Conservation (phyloP, 2,329 filamentous ascomycete species). For the Penicillium sp. region DNA sequence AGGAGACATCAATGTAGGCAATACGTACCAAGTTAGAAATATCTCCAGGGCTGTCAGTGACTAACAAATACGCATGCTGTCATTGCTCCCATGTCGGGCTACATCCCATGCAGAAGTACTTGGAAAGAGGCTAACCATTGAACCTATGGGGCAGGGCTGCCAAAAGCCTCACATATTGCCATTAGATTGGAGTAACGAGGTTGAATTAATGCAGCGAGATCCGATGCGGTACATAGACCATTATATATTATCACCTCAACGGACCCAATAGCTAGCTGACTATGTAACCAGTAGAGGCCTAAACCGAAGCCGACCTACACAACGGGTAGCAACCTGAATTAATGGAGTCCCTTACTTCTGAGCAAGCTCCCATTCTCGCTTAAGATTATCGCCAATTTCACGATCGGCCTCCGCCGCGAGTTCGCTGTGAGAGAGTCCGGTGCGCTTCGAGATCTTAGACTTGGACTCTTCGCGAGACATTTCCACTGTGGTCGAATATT, state of each 20-base stretch:
- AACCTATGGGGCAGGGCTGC: not conserved
- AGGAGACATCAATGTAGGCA: too few relatives aligned
- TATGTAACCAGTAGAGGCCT: not conserved
- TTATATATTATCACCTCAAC: not conserved
- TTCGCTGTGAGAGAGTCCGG: constrained; percentile 17
- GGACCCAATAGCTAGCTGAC: not conserved
- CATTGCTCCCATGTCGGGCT: too few relatives aligned
- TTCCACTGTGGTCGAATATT: constrained; percentile 25
- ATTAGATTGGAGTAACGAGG: not conserved
- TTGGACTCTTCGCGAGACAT: constrained; percentile 32
- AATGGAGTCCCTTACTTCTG: not conserved
- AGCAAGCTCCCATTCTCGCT: constrained; percentile 24
- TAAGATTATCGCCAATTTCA: constrained; percentile 33
- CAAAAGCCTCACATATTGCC: not conserved
- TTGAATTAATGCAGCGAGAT: too few relatives aligned
- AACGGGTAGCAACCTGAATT: too few relatives aligned
- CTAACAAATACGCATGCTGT: too few relatives aligned
- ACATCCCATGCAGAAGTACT: too few relatives aligned
- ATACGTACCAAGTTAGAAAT: too few relatives aligned
- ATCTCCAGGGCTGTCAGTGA: too few relatives aligned
- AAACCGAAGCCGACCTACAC: too few relatives aligned
- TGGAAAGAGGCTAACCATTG: not conserved
- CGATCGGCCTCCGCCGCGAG: constrained; percentile 29
- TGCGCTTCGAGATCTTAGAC: constrained; percentile 30
- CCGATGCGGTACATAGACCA: too few relatives aligned